A percentile compares a stretch with the other conserved stretches of the same genome.
phyloP scores from a whole-genome alignment of 306 rosid species.

The Ziziphus jujuba region DNA sequence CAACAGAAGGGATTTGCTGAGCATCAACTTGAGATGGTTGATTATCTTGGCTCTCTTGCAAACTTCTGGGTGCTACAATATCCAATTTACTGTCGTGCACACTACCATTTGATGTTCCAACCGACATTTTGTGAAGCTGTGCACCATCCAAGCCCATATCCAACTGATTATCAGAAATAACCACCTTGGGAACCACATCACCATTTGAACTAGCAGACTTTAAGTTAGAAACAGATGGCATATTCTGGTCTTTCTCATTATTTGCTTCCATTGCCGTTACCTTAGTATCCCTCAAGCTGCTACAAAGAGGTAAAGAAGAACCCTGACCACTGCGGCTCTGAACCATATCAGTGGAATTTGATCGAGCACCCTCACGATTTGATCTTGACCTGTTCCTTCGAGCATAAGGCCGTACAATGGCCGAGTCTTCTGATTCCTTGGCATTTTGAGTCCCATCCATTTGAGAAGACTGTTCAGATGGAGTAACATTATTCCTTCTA shows the following conservation, averaged over 20 bases:
- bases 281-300: constrained; percentile 59
- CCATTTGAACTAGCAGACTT: constrained; percentile 73
- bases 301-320: constrained; percentile 45
- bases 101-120: constrained; percentile 37
- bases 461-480: constrained; percentile 86
- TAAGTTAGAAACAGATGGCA: constrained; percentile 52
- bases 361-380: constrained; percentile 69
- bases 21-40: constrained; percentile 44
- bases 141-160: constrained; percentile 52
- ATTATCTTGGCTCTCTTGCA: constrained; percentile 39
- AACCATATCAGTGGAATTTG: constrained; percentile 36
- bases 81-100: constrained; percentile 54
- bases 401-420: constrained; percentile 90
- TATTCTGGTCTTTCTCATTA: constrained; percentile 57
- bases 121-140: constrained; percentile 33
- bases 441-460: constrained; percentile 78
- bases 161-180: constrained; percentile 40
- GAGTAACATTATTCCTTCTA: constrained; percentile 57
- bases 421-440: constrained; percentile 92
- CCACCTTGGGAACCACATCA: constrained; percentile 41
- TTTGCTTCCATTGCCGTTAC: constrained; percentile 47
- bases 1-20: constrained; percentile 36
- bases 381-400: constrained; percentile 93
- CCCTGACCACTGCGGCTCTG: constrained; percentile 38
- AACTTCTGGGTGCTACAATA: constrained; percentile 34